Base-by-base conservation (phyloP, 768 basidiomycete genomes). In the Chalciporus pseudorubinellus region DNA sequence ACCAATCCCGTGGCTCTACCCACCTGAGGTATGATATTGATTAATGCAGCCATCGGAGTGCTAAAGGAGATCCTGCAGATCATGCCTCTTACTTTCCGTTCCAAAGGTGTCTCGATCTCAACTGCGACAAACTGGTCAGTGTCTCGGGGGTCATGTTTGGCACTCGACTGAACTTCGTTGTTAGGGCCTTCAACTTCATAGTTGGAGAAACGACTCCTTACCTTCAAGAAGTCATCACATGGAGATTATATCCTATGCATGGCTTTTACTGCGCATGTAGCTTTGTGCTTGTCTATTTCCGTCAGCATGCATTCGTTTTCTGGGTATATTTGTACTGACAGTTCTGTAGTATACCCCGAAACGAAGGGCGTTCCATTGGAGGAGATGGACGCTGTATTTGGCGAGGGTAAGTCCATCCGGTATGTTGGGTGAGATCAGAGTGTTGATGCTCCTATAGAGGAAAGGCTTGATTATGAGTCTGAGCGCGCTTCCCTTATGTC, bases 221-320 rank as follows among this genome's bases (percentile, higher is more conserved):
- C 48, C 73, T 97, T 34, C 92, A 95, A 70, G 92, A 94, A 52
- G 69, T 80, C 19, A 95, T 98, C 59, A 79, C 79, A 38, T 98
- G 95, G 94, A 79, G 89, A 42, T 67, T 98, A 48, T 97, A 98
- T 72, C 91, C 92, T 0, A 95, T 98, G 92, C 93, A 95, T 60
- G 92, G 87, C 20, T 92, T 92, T 72, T 94, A 92, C 70, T 93
- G 92, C 65, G 81, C 81, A 9, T 85, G 89, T 62, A 91, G 91
- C 63, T 90, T 95, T 65, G 73, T 95, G 42, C 73, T 93, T 39
- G 89, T 93, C 6, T 92, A 89, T 68, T 89, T 91, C 70, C 69
- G 83, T 92, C 64, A 57, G 87, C 77, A 3, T 50, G 22, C n/a
- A 39, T 48, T 38, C 4, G 20, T 22, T 14, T 31, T 33, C 24